Percentiles rank a stretch among this genome's conserved stretches.
Conservation (phyloP, 176 grass and related monocot genomes). For the Miscanthus lutarioriparius region DNA sequence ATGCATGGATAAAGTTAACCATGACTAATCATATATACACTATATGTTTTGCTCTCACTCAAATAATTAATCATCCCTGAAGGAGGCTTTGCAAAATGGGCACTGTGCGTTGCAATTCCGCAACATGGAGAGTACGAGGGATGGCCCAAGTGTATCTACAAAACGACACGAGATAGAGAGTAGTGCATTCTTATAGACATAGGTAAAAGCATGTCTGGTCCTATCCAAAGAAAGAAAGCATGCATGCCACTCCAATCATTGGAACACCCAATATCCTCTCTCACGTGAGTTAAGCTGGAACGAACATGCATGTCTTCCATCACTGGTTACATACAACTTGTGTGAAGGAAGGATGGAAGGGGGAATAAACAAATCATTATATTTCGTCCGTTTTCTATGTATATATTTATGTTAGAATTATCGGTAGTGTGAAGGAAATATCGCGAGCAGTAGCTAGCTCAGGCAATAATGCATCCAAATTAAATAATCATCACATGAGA, state of each 20-base stretch:
- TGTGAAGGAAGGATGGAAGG: neutral
- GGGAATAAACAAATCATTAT: neutral
- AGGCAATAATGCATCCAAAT: too few species aligned
- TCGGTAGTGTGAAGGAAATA: neutral
- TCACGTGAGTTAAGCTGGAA: neutral
- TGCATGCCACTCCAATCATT: conserved; percentile 3
- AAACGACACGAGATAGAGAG: neutral
- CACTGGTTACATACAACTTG: neutral
- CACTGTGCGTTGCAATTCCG: neutral
- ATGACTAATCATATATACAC: too few species aligned
- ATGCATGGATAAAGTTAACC: too few species aligned
- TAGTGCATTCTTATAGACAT: neutral
- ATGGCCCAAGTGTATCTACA: conserved; percentile 10
- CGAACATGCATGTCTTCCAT: neutral
- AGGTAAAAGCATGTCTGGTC: neutral
- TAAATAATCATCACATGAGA: too few species aligned
- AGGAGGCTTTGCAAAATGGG: neutral
- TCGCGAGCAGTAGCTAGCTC: neutral
- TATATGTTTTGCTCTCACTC: too few species aligned
- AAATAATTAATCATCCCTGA: too few species aligned
- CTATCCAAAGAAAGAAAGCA: neutral
- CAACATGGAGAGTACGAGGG: neutral
- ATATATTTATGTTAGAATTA: too few species aligned
- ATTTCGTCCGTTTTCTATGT: neutral
- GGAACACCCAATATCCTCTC: neutral